Evolutionary conservation across 2,329 filamentous ascomycete genomes (phyloP).

Genomic region (Colletotrichum australisinense): DNA sequence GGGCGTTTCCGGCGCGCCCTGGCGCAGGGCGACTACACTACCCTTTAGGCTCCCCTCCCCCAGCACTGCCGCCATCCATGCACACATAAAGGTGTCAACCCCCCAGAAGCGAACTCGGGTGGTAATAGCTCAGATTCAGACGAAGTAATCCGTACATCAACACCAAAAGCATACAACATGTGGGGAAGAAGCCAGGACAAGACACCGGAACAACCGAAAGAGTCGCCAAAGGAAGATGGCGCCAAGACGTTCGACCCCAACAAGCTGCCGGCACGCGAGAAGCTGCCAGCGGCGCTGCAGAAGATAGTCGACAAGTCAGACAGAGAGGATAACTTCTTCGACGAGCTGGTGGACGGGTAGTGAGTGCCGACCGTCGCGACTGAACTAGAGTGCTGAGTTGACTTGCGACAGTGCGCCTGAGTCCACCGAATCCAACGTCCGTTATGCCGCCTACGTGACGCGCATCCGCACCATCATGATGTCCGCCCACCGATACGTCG

Average conservation of each 20-base stretch:
- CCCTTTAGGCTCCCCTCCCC: neutral
- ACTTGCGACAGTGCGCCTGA: slow-evolving; percentile 69
- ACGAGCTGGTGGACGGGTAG: slow-evolving; percentile 83
- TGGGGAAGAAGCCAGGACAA: slow-evolving; percentile 55
- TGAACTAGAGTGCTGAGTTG: slow-evolving; percentile 34
- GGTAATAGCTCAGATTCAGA: slow-evolving; percentile 9
- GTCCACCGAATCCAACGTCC: slow-evolving; percentile 85
- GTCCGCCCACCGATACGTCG: slow-evolving; percentile 94
- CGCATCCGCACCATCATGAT: slow-evolving; percentile 88
- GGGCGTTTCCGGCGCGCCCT: slow-evolving; percentile 32
- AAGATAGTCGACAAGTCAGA: slow-evolving; percentile 68
- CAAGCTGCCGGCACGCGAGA: slow-evolving; percentile 60
- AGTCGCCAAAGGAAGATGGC: slow-evolving; percentile 40
- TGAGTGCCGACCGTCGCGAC: slow-evolving; percentile 57
- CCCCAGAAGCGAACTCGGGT: neutral
- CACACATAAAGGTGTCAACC: slow-evolving; percentile 16
- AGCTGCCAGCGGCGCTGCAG: slow-evolving; percentile 67
- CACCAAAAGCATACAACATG: slow-evolving; percentile 40
- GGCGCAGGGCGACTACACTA: neutral
- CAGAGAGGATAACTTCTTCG: slow-evolving; percentile 79
- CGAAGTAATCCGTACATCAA: slow-evolving; percentile 21
- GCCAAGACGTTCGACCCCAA: slow-evolving; percentile 52
- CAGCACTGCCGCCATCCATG: slow-evolving; percentile 17
- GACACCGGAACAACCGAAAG: slow-evolving; percentile 41
- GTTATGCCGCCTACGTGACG: slow-evolving; percentile 93